A percentile compares a stretch with the other conserved stretches of the same genome.
These are phyloP conservation scores for Tephrocybe sp. DNA, from an alignment of 768 basidiomycete genomes.

Conservation along the genomic window DNA sequence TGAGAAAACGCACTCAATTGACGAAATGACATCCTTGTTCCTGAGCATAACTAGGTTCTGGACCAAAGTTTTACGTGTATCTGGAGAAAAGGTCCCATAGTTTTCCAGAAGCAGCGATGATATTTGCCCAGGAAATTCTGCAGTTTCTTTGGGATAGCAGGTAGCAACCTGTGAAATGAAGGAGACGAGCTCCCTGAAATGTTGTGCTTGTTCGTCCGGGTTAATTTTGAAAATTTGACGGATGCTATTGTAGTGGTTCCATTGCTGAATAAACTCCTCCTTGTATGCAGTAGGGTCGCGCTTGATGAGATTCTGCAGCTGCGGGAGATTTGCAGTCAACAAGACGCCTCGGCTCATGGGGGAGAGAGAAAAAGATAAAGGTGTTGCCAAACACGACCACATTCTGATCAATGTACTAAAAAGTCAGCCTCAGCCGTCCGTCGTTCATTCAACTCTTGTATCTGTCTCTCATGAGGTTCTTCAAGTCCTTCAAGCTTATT, in stretches of 20 bases:
- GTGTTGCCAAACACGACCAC: slow-evolving; percentile 16
- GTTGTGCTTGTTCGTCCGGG: slow-evolving; percentile 80
- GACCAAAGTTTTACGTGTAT: slow-evolving; percentile 80
- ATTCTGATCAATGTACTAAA: neutral
- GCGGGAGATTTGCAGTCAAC: slow-evolving; percentile 86
- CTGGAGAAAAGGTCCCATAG: slow-evolving; percentile 71
- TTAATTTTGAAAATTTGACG: slow-evolving; percentile 80
- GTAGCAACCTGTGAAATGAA: slow-evolving; percentile 86
- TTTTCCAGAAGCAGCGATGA: slow-evolving; percentile 75
- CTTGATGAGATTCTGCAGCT: slow-evolving; percentile 96
- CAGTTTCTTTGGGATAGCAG: slow-evolving; percentile 91
- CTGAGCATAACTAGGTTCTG: slow-evolving; percentile 92
- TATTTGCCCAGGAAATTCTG: slow-evolving; percentile 79
- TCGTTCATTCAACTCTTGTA: neutral
- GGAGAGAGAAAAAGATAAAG: slow-evolving; percentile 12
- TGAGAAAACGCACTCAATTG: slow-evolving; percentile 71
- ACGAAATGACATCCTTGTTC: slow-evolving; percentile 89
- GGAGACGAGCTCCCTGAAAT: slow-evolving; percentile 82
- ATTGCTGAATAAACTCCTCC: slow-evolving; percentile 96
- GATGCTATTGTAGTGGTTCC: slow-evolving; percentile 89
- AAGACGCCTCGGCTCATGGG: slow-evolving; percentile 67
- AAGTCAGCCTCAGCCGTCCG: slow-evolving; percentile 8
- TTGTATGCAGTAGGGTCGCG: slow-evolving; percentile 86
- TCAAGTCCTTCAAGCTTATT: slow-evolving; percentile 41
- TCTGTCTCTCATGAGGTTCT: slow-evolving; percentile 38